phyloP scores from a whole-genome alignment of 129 eudicot species.

The Helichrysum umbraculigerum region DNA sequence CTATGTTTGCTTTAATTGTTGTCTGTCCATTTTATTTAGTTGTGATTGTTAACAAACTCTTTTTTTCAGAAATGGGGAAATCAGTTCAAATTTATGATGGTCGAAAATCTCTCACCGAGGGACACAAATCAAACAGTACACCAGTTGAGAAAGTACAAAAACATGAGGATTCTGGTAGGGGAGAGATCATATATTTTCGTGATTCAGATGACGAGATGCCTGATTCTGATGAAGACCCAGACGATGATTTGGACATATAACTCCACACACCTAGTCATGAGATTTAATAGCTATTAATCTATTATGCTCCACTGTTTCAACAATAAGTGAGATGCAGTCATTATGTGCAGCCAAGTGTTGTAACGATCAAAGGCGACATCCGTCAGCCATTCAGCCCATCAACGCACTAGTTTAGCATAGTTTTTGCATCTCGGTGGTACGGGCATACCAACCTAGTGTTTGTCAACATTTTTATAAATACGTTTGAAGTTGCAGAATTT shows the following conservation, averaged over 20 bases:
- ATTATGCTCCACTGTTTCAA: background rate
- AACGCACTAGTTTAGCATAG: background rate
- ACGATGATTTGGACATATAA: slow-evolving; percentile 97
- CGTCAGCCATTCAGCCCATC: background rate
- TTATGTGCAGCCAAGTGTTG: slow-evolving; percentile 8
- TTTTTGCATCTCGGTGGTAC: background rate
- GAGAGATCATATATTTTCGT: slow-evolving; percentile 81
- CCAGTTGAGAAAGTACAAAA: slow-evolving; percentile 34
- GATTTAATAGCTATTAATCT: background rate
- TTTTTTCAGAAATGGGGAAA: slow-evolving; percentile 58
- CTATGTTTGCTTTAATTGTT: background rate
- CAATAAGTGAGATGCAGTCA: background rate
- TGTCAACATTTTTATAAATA: background rate
- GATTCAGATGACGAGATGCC: slow-evolving; percentile 99
- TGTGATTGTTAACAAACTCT: background rate
- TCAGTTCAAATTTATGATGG: slow-evolving; percentile 85
- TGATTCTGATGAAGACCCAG: slow-evolving; percentile 99
- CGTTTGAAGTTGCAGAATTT: background rate
- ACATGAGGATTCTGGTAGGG: slow-evolving; percentile 49
- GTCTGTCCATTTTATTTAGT: background rate
- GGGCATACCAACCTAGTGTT: background rate
- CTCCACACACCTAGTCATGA: background rate
- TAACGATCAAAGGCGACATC: slow-evolving; percentile 14
- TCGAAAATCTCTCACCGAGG: slow-evolving; percentile 53
- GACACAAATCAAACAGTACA: slow-evolving; percentile 27